phyloP scores from a whole-genome alignment of 192 early-diverging fungal species.

The Rhizoclosmatium globosum region DNA sequence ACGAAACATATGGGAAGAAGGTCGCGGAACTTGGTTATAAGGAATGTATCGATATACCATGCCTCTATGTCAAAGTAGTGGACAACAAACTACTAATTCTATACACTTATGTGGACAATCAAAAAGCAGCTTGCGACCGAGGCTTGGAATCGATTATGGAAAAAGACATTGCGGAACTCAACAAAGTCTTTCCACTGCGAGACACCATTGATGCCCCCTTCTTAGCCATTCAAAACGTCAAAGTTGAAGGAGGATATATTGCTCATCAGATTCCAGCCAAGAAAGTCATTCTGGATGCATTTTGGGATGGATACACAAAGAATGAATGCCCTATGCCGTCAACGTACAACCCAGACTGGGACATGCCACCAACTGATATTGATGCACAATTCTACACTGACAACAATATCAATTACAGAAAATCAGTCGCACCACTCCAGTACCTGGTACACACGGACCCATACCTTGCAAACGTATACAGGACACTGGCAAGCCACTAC shows the following conservation, averaged over 20 bases:
- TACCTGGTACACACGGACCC: neutral
- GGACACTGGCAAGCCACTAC: neutral
- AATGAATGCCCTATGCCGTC: neutral
- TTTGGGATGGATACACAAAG: neutral
- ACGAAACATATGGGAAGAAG: neutral
- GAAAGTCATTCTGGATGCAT: neutral
- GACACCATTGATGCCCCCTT: neutral
- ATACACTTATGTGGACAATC: neutral
- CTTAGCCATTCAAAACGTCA: neutral
- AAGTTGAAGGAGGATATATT: neutral
- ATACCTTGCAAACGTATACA: neutral
- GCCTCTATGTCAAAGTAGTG: neutral
- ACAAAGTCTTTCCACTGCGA: neutral
- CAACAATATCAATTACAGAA: neutral
- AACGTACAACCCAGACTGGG: neutral
- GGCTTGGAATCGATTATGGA: neutral
- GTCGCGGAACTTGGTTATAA: neutral
- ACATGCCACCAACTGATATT: neutral
- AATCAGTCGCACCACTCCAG: neutral
- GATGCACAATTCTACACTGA: neutral
- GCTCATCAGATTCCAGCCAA: neutral
- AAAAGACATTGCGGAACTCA: neutral
- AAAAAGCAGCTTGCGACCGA: neutral
- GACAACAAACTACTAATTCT: neutral
- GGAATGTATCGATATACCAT: neutral